Conservation (phyloP, 1,284 basidiomycete species). For the Vanrija sp. region DNA sequence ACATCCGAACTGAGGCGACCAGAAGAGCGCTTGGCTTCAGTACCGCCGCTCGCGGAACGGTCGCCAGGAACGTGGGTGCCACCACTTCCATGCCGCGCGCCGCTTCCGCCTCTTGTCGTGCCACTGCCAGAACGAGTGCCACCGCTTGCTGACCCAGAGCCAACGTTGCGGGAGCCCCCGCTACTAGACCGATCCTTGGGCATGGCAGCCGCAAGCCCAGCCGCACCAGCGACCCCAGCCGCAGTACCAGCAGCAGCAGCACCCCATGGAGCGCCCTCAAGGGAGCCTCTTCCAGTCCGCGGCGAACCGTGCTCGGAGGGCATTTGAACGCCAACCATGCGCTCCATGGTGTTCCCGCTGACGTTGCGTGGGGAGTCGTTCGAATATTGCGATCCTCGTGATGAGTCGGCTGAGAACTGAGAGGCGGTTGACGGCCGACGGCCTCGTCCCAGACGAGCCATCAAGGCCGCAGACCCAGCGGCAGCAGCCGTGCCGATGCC, state of each 20-base stretch:
- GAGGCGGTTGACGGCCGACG: not conserved
- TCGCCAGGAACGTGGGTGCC: not conserved
- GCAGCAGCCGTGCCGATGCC: not conserved
- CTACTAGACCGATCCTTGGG: not conserved
- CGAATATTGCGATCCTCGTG: not conserved
- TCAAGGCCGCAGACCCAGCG: conserved; percentile 1
- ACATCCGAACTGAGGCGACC: conserved; percentile 8
- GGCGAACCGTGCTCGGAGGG: not conserved
- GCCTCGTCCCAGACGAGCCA: conserved; percentile 10
- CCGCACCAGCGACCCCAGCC: not conserved
- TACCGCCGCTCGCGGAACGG: not conserved
- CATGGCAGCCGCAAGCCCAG: not conserved
- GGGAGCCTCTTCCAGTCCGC: no score
- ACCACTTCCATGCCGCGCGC: no score
- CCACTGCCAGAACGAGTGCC: not conserved
- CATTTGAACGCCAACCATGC: conserved; percentile 6
- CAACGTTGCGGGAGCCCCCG: no score
- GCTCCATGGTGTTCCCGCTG: conserved; percentile 19
- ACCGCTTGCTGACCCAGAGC: no score
- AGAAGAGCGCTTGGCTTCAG: conserved; percentile 7
- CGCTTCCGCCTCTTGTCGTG: not conserved
- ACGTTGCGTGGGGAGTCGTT: conserved; percentile 8
- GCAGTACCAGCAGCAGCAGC: not conserved
- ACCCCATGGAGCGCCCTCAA: no score
- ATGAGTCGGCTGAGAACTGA: not conserved